Evolutionary conservation across 2,329 filamentous ascomycete genomes (phyloP).

Genomic region (Bipolaris sorokiniana): DNA sequence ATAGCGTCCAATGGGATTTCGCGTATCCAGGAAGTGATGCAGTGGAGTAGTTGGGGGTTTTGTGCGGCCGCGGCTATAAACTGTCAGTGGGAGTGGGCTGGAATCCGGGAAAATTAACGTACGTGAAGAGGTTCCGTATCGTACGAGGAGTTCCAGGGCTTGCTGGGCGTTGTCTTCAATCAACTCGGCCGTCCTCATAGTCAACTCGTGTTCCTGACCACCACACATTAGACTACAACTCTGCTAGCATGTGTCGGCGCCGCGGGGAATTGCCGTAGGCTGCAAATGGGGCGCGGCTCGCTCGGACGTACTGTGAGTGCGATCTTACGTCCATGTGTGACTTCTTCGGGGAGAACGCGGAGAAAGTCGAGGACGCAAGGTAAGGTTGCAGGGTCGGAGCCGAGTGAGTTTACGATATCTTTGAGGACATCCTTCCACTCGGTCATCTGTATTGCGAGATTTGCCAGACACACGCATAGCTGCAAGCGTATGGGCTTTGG

Average conservation of each 20-base stretch:
- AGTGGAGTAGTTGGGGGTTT: constrained; percentile 91
- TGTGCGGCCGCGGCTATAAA: constrained; percentile 69
- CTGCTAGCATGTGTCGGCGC: constrained; percentile 44
- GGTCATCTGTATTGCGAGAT: constrained; percentile 94
- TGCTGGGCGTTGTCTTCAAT: constrained; percentile 88
- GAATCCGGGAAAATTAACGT: constrained; percentile 48
- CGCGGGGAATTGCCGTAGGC: constrained; percentile 46
- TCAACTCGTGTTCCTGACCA: constrained; percentile 89
- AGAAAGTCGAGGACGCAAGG: constrained; percentile 94
- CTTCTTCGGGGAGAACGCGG: constrained; percentile 95
- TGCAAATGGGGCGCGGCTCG: constrained; percentile 48
- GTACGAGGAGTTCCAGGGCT: constrained; percentile 84
- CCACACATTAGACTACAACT: constrained; percentile 52
- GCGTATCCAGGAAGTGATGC: constrained; percentile 94
- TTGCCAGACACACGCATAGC: constrained; percentile 91
- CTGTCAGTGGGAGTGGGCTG: constrained; percentile 18
- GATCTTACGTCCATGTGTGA: constrained; percentile 99
- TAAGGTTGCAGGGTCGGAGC: constrained; percentile 76
- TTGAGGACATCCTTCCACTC: constrained; percentile 92
- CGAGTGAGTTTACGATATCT: constrained; percentile 78
- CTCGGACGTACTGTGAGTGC: constrained; percentile 94
- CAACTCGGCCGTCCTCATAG: constrained; percentile 82
- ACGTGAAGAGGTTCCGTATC: constrained; percentile 92
- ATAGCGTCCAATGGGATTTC: constrained; percentile 87
- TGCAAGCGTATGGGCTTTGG: constrained; percentile 82